Evolutionary conservation across 352 stramenopile genomes (phyloP).

Genomic region (Globisporangium megalacanthum): DNA sequence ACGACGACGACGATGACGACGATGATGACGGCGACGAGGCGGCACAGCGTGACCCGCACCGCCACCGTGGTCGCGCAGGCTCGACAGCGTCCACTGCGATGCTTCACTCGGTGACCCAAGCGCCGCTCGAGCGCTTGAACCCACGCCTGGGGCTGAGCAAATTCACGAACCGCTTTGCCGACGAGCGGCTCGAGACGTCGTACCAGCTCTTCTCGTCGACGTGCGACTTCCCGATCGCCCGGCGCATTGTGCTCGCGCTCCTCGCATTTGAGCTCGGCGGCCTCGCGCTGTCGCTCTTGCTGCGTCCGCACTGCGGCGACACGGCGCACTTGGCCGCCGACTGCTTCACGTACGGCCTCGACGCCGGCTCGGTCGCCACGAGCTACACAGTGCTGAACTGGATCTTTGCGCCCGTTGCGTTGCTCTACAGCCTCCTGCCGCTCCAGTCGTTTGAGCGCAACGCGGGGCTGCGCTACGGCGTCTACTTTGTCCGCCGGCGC

Average conservation of each 20-base stretch:
- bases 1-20: constrained; percentile 9
- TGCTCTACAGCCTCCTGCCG: constrained; percentile 54
- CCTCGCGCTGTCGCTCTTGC: constrained; percentile 41
- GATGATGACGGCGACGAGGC: not conserved
- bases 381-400: constrained; percentile 40
- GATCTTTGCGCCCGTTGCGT: constrained; percentile 54
- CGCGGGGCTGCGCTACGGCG: constrained; percentile 58
- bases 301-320: too few species aligned
- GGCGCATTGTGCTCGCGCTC: constrained; percentile 56
- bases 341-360: constrained; percentile 29
- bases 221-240: constrained; percentile 48
- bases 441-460: constrained; percentile 65
- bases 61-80: constrained; percentile 3
- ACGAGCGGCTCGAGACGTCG: constrained; percentile 64
- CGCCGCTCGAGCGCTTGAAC: constrained; percentile 30
- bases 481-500: constrained; percentile 68
- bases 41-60: not conserved
- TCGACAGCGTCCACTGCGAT: constrained; percentile 7
- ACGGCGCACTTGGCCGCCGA: not conserved
- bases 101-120: constrained; percentile 9
- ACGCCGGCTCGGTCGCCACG: constrained; percentile 16
- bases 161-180: constrained; percentile 65
- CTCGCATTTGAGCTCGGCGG: constrained; percentile 45
- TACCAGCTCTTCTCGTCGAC: constrained; percentile 81
- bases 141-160: constrained; percentile 44